phyloP scores from a whole-genome alignment of 2,329 filamentous ascomycete genomes.

The Geosmithia flava region DNA sequence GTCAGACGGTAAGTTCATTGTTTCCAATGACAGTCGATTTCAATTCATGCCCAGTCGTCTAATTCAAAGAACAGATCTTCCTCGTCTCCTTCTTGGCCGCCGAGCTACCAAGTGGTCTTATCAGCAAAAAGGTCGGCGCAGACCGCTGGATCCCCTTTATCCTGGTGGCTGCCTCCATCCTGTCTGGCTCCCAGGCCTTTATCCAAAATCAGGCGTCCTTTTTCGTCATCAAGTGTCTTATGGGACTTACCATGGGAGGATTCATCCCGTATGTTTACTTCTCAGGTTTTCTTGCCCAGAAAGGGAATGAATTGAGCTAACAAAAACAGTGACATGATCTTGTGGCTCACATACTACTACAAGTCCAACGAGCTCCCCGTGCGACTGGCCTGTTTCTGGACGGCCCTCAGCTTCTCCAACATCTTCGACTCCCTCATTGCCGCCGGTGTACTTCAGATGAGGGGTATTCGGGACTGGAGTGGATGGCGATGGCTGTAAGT shows the following conservation, averaged over 20 bases:
- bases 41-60: neutral
- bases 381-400: slow-evolving; percentile 59
- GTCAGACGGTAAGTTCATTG: slow-evolving; percentile 18
- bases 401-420: slow-evolving; percentile 43
- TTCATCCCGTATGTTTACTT: slow-evolving; percentile 29
- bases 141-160: slow-evolving; percentile 31
- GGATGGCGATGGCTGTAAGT: slow-evolving; percentile 23
- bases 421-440: slow-evolving; percentile 40
- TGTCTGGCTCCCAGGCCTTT: slow-evolving; percentile 23
- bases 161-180: slow-evolving; percentile 26
- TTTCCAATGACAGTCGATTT: neutral
- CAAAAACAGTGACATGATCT: slow-evolving; percentile 29
- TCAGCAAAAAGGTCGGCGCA: slow-evolving; percentile 37
- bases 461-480: slow-evolving; percentile 20
- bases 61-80: slow-evolving; percentile 17
- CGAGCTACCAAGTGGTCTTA: slow-evolving; percentile 33
- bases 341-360: slow-evolving; percentile 68
- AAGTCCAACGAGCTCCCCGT: slow-evolving; percentile 56
- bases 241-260: slow-evolving; percentile 35
- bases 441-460: slow-evolving; percentile 21
- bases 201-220: slow-evolving; percentile 22
- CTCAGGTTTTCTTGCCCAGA: neutral
- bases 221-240: slow-evolving; percentile 25
- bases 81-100: slow-evolving; percentile 30
- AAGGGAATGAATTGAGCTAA: neutral